phyloP scores from a whole-genome alignment of 352 stramenopile species.

The Phytophthora tubulina region DNA sequence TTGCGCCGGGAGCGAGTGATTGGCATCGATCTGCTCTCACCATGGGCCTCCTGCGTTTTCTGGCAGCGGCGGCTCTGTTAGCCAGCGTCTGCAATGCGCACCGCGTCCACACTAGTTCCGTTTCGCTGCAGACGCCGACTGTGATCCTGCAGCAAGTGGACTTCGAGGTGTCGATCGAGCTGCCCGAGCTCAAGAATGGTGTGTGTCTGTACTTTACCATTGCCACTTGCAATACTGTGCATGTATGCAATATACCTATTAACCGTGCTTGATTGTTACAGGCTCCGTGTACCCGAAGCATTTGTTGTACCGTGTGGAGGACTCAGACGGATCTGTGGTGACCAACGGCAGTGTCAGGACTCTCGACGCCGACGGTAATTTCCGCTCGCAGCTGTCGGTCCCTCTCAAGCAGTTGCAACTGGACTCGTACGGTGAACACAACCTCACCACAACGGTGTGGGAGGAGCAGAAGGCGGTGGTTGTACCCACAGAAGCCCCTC shows the following conservation, averaged over 20 bases:
- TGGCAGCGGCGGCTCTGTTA: slow-evolving; percentile 8
- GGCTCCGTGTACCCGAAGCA: slow-evolving; percentile 75
- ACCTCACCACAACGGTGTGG: slow-evolving; percentile 66
- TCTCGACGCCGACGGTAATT: slow-evolving; percentile 75
- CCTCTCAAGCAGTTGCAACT: slow-evolving; percentile 59
- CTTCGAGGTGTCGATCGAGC: slow-evolving; percentile 72
- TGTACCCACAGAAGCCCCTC: background rate
- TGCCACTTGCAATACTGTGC: background rate
- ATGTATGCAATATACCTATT: background rate
- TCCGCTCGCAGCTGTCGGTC: slow-evolving; percentile 56
- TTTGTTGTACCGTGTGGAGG: slow-evolving; percentile 66
- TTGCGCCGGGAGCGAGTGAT: slow-evolving; percentile 8
- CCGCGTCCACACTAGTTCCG: slow-evolving; percentile 12
- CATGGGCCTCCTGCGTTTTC: slow-evolving; percentile 33
- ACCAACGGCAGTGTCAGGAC: slow-evolving; percentile 74
- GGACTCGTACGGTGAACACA: slow-evolving; percentile 51
- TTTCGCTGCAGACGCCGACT: slow-evolving; percentile 51
- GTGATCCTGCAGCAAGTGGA: slow-evolving; percentile 80
- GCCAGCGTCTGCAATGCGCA: slow-evolving; percentile 16
- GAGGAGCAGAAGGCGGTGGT: slow-evolving; percentile 16
- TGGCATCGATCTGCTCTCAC: slow-evolving; percentile 8
- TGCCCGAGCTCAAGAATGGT: slow-evolving; percentile 84
- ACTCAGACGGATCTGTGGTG: slow-evolving; percentile 56
- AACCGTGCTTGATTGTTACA: slow-evolving; percentile 22
- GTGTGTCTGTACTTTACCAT: slow-evolving; percentile 5